These are phyloP conservation scores for Pyracantha coccinea DNA, from an alignment of 331 rosid genomes.

Conservation along the genomic window DNA sequence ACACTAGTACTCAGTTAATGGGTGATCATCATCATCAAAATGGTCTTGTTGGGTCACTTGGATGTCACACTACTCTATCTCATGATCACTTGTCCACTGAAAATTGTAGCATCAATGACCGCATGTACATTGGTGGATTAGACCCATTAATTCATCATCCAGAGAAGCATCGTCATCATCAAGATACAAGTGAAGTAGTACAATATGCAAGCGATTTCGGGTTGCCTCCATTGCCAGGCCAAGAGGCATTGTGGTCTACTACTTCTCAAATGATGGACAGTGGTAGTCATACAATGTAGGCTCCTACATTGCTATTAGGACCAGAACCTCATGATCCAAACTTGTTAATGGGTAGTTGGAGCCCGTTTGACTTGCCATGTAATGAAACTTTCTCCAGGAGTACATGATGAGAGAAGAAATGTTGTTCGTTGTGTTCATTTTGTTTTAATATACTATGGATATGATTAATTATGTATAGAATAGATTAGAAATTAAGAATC, in stretches of 20 bases:
- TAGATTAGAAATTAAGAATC: background rate
- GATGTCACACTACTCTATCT: conserved; percentile 20
- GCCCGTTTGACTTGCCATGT: conserved; percentile 49
- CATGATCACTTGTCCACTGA: background rate
- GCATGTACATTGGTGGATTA: conserved; percentile 31
- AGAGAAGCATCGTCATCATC: conserved; percentile 18
- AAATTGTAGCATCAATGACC: conserved; percentile 11
- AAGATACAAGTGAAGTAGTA: conserved; percentile 14
- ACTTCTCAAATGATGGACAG: conserved; percentile 36
- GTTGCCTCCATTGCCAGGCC: conserved; percentile 73
- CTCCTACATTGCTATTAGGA: conserved; percentile 17
- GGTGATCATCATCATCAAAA: conserved; percentile 12
- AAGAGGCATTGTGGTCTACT: conserved; percentile 49
- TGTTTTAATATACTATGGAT: background rate
- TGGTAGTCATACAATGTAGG: conserved; percentile 18
- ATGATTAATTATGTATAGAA: background rate
- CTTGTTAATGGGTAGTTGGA: conserved; percentile 47
- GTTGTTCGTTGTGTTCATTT: conserved; percentile 17
- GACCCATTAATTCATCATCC: conserved; percentile 22
- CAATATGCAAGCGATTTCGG: conserved; percentile 27
- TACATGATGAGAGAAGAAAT: conserved; percentile 3
- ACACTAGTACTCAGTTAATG: conserved; percentile 4
- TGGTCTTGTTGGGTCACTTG: conserved; percentile 18
- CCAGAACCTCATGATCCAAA: conserved; percentile 34
- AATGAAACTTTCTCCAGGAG: conserved; percentile 34